A percentile compares a stretch with the other conserved stretches of the same genome.
Conservation (phyloP, 176 grass and related monocot genomes). For the Calamus simplicifolius region DNA sequence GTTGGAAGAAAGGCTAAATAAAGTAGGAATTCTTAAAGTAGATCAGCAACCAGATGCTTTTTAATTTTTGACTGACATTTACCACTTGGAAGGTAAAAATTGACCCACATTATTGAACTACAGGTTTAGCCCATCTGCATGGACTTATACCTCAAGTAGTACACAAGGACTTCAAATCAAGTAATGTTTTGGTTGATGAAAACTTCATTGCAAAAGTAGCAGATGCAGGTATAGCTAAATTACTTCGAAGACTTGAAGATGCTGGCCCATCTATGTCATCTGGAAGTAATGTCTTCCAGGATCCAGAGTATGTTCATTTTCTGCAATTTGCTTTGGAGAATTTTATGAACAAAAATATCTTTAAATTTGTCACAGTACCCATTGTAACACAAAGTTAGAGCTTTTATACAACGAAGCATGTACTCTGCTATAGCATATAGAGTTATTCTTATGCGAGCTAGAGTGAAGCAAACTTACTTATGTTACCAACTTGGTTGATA, state of each 20-base stretch:
- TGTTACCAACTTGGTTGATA: too few species aligned
- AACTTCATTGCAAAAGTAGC: conserved; percentile 95
- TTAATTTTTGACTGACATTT: too few species aligned
- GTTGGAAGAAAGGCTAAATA: too few species aligned
- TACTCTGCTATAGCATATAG: too few species aligned
- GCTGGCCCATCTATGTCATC: conserved; percentile 31
- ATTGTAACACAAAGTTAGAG: not conserved
- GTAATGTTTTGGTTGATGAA: conserved; percentile 88
- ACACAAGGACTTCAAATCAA: conserved; percentile 83
- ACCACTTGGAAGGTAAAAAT: too few species aligned
- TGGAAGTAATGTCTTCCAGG: conserved; percentile 31
- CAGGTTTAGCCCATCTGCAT: conserved; percentile 77
- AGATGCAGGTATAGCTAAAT: conserved; percentile 51
- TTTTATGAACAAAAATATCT: too few species aligned
- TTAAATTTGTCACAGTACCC: too few species aligned
- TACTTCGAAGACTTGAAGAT: conserved; percentile 39
- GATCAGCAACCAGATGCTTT: too few species aligned
- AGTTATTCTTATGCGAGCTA: too few species aligned
- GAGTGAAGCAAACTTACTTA: too few species aligned
- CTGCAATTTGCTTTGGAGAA: not conserved
- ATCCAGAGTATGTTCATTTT: conserved; percentile 54
- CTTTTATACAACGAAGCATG: too few species aligned
- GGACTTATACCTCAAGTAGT: conserved; percentile 53
- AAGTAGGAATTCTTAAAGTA: too few species aligned
- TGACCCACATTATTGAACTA: conserved; percentile 4